Evolutionary conservation across 306 rosid species (phyloP).

Genomic region (Malus sieversii): DNA sequence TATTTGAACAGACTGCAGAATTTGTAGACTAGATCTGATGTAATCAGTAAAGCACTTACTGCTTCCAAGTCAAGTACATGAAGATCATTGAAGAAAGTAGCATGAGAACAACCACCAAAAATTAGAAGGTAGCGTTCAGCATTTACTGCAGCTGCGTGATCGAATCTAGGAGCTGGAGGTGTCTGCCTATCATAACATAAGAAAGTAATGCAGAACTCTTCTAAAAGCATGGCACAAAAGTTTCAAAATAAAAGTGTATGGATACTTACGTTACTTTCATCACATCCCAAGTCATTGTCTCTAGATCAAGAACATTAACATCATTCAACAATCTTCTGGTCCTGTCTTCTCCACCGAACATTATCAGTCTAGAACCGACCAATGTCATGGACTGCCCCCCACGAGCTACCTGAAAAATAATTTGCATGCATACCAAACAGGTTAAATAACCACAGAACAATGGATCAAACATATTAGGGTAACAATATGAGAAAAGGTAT

Average conservation of each 20-base stretch:
- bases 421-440: slow-evolving; percentile 18
- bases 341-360: slow-evolving; percentile 94
- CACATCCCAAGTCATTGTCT: slow-evolving; percentile 73
- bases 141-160: slow-evolving; percentile 76
- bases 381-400: slow-evolving; percentile 81
- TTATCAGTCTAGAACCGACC: slow-evolving; percentile 75
- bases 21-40: background rate
- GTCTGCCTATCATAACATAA: slow-evolving; percentile 75
- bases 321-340: slow-evolving; percentile 75
- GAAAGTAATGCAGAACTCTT: slow-evolving; percentile 29
- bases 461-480: slow-evolving; percentile 1
- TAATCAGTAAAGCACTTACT: slow-evolving; percentile 38
- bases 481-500: background rate
- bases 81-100: slow-evolving; percentile 79
- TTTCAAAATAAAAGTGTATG: slow-evolving; percentile 17
- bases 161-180: slow-evolving; percentile 88
- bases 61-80: slow-evolving; percentile 81
- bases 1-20: background rate
- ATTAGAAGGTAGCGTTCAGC: slow-evolving; percentile 70
- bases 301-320: slow-evolving; percentile 72
- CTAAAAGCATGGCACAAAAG: slow-evolving; percentile 9
- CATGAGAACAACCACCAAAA: slow-evolving; percentile 96
- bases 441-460: slow-evolving; percentile 18
- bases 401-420: slow-evolving; percentile 58
- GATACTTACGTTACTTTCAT: slow-evolving; percentile 59